Evolutionary conservation across 1,139 yeast species (phyloP), one percentile per base, ranked within the genome.

Genomic region (Taphrina wiesneri): DNA sequence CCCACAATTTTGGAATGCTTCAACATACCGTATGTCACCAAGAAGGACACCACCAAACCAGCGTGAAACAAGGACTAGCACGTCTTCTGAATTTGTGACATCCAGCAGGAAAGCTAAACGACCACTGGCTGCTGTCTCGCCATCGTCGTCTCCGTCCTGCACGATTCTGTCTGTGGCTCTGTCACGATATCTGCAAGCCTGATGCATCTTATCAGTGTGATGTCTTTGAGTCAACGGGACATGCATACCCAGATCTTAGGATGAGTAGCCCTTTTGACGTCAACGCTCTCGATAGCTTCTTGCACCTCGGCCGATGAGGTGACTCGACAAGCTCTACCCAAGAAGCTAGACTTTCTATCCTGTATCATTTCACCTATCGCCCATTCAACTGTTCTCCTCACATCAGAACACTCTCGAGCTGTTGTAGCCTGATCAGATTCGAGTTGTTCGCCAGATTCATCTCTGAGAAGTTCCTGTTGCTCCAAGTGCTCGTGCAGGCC

Each of bases 61-160:
- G 70, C 99, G 78, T 47, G 90, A 84, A 7, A 91, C 97, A 25
- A 88, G 90, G 9, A 92, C 97, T 69, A 91, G 83, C 2, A 90
- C 89, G 74, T 92, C 86, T 88, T 91, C 86, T 0, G 84, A 88
- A 72, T 89, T 93, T 90, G 66, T 69, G 34, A 68, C 64, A 13
- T 64, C 53, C 13, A 65, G 57, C 87, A 78, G 84, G 81, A 77
- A 80, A 68, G 67, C 65, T 43, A 67, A 49, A n/a, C 67, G 63
- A 13, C 56, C 60, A 26, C 99, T 99, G 0, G 99, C 97, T 0
- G 98, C 99, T 0, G 96, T 83, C 74, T 93, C 99, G 2, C 99
- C 99, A 74, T 93, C 99, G 74, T 95, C 99, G 73, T 93, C 98
- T 73, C 89, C 90, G 73, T 93, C 98, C 72, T 89, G 93, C 67